Evolutionary conservation across 371 early-diverging fungal species (phyloP).

Genomic region (Mucor mucedo): DNA sequence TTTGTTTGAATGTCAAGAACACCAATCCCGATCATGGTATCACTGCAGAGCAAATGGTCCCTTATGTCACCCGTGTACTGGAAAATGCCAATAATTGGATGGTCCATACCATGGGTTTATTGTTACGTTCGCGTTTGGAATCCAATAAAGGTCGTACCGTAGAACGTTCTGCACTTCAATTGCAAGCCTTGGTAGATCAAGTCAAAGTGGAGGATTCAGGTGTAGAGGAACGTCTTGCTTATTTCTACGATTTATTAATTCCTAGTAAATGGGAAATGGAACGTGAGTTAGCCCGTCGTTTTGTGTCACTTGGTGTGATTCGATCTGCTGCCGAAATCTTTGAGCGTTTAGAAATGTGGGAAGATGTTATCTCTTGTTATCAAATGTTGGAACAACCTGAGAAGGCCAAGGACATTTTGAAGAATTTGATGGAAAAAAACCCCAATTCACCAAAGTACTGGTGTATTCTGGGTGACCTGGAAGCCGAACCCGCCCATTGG

Average conservation of each 20-base stretch:
- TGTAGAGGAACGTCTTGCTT: conserved; percentile 78
- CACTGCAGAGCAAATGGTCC: conserved; percentile 91
- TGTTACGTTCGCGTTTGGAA: conserved; percentile 91
- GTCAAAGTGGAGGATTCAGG: conserved; percentile 77
- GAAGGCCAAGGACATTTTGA: conserved; percentile 80
- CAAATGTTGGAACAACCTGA: conserved; percentile 81
- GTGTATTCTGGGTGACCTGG: conserved; percentile 91
- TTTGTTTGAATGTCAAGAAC: conserved; percentile 91
- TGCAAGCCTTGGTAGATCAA: conserved; percentile 95
- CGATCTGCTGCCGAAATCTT: conserved; percentile 92
- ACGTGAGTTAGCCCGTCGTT: conserved; percentile 86
- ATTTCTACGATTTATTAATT: conserved; percentile 76
- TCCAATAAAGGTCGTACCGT: conserved; percentile 86
- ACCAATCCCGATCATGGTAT: conserved; percentile 92
- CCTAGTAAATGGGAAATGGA: conserved; percentile 96
- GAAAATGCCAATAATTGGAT: conserved; percentile 96
- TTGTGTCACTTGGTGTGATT: conserved; percentile 83
- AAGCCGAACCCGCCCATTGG: conserved; percentile 78
- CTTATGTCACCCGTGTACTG: conserved; percentile 89
- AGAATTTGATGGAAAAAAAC: conserved; percentile 63
- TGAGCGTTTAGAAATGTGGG: conserved; percentile 93
- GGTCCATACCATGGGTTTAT: conserved; percentile 92
- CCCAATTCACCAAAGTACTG: conserved; percentile 83
- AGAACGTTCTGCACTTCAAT: conserved; percentile 89
- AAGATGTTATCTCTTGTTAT: conserved; percentile 87